Conservation (phyloP, 345 rosid species). For the Passiflora organensis region DNA sequence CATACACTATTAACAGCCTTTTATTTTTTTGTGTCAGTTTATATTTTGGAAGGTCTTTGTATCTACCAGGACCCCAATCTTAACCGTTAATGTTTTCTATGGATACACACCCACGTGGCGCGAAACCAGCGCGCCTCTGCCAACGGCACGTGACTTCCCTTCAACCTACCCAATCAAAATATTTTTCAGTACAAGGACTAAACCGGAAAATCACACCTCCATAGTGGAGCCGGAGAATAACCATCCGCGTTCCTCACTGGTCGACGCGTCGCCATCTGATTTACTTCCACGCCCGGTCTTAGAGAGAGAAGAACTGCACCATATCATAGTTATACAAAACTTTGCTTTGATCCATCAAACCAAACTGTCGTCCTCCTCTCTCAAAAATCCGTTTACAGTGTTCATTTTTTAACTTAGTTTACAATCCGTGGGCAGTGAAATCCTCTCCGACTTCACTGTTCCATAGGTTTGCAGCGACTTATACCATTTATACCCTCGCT, state of each 20-base stretch:
- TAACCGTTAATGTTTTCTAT: background rate
- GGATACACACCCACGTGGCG: constrained; percentile 25
- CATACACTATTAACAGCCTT: too few species aligned
- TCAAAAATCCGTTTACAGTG: background rate
- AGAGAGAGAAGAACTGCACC: constrained; percentile 9
- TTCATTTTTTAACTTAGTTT: background rate
- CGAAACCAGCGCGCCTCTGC: constrained; percentile 13
- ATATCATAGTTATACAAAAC: background rate
- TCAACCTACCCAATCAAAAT: constrained; percentile 9
- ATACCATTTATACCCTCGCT: constrained; percentile 11
- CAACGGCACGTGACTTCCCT: constrained; percentile 29
- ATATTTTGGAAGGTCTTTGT: too few species aligned
- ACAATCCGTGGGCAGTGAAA: background rate
- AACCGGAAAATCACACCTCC: background rate
- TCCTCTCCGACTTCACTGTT: constrained; percentile 33
- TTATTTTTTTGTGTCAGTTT: too few species aligned
- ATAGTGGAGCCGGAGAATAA: background rate
- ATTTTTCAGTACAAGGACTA: constrained; percentile 19
- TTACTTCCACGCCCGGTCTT: constrained; percentile 22
- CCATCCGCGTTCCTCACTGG: constrained; percentile 27
- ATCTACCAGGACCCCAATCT: background rate
- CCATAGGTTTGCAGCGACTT: constrained; percentile 25
- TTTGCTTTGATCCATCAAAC: background rate
- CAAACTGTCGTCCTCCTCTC: constrained; percentile 1
- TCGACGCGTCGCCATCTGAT: constrained; percentile 35